Evolutionary conservation across 2,329 filamentous ascomycete species (phyloP), one percentile per base, ranked within the genome.

Genomic region (Cladosporium sp.): DNA sequence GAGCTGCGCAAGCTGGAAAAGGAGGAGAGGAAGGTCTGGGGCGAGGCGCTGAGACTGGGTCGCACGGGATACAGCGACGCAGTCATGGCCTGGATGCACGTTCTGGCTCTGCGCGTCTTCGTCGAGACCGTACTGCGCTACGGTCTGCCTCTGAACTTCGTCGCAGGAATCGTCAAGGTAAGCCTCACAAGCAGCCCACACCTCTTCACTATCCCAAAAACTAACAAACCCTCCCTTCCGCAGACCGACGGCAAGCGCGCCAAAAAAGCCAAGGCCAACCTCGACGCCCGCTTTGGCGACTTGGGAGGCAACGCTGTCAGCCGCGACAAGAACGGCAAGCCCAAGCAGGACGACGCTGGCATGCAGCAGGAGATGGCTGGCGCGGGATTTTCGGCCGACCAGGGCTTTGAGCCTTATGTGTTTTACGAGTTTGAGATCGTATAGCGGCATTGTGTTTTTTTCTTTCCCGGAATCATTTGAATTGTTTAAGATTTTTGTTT

Each of bases 41-140:
- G 89, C 9, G 92, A 98, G 72, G 90, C 91, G 3, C 70, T 98
- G 63, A 80, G 90, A 57, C 78, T 96, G 61, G 88, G 85, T 12
- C 78, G 91, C 55, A 95, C 89, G n/a, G 90, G 89, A 13, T 98
- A 93, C 82, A 92, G 89, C 65, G 93, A 98, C 72, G 85, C 85
- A 55, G 89, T 95, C 57, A 95, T 95, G 88, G 85, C 92, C 48
- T 95, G 91, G 89, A 80, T 95, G 43, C 93, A 98, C 66, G 86
- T 95, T 22, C 76, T 97, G 63, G 87, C 91, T 6, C 72, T 98
- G 62, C 78, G 93, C 48, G 91, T 97, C 16, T 98, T 97, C 69
- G 93, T 98, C 16, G 93, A 98, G 77, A 95, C 91, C 4, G 93
- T 98, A n/a, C 75, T 98, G 64, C 83, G 93, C 57, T 98, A 98